Conservation (phyloP, 2,329 filamentous ascomycete species). For the Lasiodiplodia gonubiensis region DNA sequence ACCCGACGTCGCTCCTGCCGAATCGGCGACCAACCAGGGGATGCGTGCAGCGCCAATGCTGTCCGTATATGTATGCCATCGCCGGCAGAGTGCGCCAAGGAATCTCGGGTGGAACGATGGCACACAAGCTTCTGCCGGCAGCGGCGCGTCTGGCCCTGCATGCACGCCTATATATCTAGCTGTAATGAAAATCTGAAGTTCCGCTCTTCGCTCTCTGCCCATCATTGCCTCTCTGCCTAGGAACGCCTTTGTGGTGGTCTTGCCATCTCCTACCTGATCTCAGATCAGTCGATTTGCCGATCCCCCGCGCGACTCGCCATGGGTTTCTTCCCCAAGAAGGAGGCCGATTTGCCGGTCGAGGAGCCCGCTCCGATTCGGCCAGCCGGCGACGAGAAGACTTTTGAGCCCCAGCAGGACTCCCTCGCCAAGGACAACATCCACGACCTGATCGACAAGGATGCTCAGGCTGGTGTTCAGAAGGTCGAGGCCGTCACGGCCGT, state of each 20-base stretch:
- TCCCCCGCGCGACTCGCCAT: neutral
- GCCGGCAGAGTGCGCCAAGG: neutral
- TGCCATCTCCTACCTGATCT: neutral
- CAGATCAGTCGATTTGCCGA: neutral
- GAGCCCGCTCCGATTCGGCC: neutral
- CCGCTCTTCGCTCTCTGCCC: neutral
- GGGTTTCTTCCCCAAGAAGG: slow-evolving; percentile 1
- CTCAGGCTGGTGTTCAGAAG: slow-evolving; percentile 43
- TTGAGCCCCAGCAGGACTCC: neutral
- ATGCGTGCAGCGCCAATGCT: neutral
- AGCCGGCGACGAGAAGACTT: neutral
- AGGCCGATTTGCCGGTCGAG: neutral
- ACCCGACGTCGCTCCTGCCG: neutral
- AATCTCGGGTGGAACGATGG: neutral
- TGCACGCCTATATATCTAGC: neutral
- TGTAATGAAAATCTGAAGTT: neutral
- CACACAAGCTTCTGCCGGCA: neutral
- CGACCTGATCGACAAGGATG: slow-evolving; percentile 28
- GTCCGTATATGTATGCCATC: neutral
- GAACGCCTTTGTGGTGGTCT: neutral
- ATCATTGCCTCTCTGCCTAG: neutral
- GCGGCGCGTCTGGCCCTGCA: neutral
- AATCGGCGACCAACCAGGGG: neutral
- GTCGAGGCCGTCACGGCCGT: slow-evolving; percentile 43
- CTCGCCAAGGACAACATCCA: slow-evolving; percentile 9